Percentiles rank a stretch among this genome's conserved stretches.
Evolutionary conservation across 768 basidiomycete species (phyloP).

Genomic region (Hygrophorus pudorinus): DNA sequence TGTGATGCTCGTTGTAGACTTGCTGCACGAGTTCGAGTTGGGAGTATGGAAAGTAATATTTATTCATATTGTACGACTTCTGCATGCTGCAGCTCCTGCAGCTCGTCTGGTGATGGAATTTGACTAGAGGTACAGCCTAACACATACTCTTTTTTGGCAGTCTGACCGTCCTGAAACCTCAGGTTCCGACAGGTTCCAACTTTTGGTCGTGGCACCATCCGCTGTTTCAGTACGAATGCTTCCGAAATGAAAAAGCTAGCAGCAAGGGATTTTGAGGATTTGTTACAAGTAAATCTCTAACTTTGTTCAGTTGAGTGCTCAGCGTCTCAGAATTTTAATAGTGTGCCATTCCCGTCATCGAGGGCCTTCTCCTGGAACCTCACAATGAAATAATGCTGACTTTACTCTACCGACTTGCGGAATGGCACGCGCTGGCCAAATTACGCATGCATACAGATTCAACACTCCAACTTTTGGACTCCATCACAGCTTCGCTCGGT

Average conservation of each 20-base stretch:
- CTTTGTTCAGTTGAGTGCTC: background rate
- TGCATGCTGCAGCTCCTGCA: constrained; percentile 3
- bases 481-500: constrained; percentile 20
- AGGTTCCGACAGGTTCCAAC: constrained; percentile 20
- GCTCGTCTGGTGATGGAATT: constrained; percentile 11
- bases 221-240: constrained; percentile 23
- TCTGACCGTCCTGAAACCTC: too few species aligned
- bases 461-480: constrained; percentile 18
- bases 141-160: too few species aligned
- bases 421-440: constrained; percentile 30
- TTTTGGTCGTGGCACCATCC: constrained; percentile 24
- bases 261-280: constrained; percentile 31
- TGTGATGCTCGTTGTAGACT: constrained; percentile 6
- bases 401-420: constrained; percentile 20
- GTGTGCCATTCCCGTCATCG: constrained; percentile 25
- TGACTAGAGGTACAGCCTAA: constrained; percentile 13
- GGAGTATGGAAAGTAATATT: constrained; percentile 3
- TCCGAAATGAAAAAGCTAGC: constrained; percentile 25
- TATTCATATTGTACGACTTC: constrained; percentile 3
- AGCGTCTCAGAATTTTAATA: constrained; percentile 3
- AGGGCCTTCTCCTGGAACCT: constrained; percentile 23
- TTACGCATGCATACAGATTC: constrained; percentile 25
- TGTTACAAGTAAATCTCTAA: constrained; percentile 25
- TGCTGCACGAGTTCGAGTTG: constrained; percentile 6
- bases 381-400: constrained; percentile 18